Base-by-base conservation (phyloP, 176 grass and related monocot genomes). In the Eleusine coracana region DNA sequence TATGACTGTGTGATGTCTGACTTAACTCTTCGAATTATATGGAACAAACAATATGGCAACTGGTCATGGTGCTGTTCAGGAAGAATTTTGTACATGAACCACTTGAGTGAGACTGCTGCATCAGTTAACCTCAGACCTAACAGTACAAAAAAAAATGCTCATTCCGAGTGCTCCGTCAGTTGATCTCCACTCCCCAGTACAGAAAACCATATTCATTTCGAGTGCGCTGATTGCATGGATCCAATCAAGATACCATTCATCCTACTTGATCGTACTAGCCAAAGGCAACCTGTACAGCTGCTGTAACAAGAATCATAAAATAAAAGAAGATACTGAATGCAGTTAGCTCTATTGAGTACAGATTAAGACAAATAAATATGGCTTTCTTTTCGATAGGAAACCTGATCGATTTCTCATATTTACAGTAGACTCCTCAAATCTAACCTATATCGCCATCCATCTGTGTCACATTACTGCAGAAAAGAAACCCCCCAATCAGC, bases 391-490 rank as follows among this genome's bases (percentile, higher is more conserved):
- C 34, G 48, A 50, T 49, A 74, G 69, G 50, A 75, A 80, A 84
- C 62, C 82, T 39, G 84, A 44, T 74, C 18, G 42, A 61, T 80
- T 80, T 80, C 41, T 80, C 87, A 74, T 84, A 89, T 84, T 52
- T 84, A 75, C 82, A 84, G n/a, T 31, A 50, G 80, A 84, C 3
- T 63, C 62, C 60, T 79, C 31, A 39, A 69, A 70, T n/a, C 61
- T 80, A 80, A 84, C 17, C 81, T 88, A 80, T 68, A 62, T 42
- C 49, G 61, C 27, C 28, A 86, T 34, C 50, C 17, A 40, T 39
- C 42, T 59, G 60, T 2, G 29, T 38, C 21, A 39, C 60, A 34
- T 84, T 84, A 68, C 58, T 40, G 50, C 70, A 68, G 11, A 60
- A 3, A 39, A 54, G 63, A 81, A 66, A 50, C 64, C 62, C 65